Evolutionary conservation across 371 early-diverging fungal species (phyloP), one percentile per base, ranked within the genome.

Genomic region (Cokeromyces recurvatus): DNA sequence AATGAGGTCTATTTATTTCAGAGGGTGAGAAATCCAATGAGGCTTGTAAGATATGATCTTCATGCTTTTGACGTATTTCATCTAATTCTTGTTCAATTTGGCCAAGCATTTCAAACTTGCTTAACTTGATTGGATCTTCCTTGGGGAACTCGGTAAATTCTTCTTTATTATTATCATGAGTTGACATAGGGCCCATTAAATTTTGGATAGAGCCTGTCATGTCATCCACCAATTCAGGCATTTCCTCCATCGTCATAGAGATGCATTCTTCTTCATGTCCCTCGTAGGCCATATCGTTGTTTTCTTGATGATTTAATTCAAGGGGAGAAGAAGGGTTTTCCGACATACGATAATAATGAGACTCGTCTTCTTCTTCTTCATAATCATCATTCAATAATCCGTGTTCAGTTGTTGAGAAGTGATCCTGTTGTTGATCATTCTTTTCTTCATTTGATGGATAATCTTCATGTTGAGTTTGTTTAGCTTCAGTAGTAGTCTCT

Each of bases 51-150:
- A 68, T 38, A 10, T 42, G 35, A 2, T 42, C 32, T 37, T 63
- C 57, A 25, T 53, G 45, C 12, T 60, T 36, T 21, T 48, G 37
- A 21, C 53, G 56, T 1, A 66, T 56, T 3, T 59, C 38, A 12
- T 58, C 46, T 12, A 71, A 25, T 42, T 65, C 53, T 41, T 54
- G 43, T 34, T 60, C 49, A 14, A 71, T 61, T 9, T 45, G 27
- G 7, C 49, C 32, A 1, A 71, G 36, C 0, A 61, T 43, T 2
- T 51, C 48, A 25, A 53, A 45, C 16, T 51, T 53, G n/a, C 49
- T 51, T 24, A 53, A 36, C 32, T 48, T 53, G 24, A 46, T 48
- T 4, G 59, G 45, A 17, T 56, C 50, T 49, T 59, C 53, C 23
- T 38, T 23, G 6, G 38, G 34, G 15, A 49, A 46, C 3, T 14